Percentiles rank a stretch among this genome's conserved stretches.
These are phyloP conservation scores for Oldenlandia corymbosa DNA, from an alignment of 257 asterid genomes.

Conservation along the genomic window DNA sequence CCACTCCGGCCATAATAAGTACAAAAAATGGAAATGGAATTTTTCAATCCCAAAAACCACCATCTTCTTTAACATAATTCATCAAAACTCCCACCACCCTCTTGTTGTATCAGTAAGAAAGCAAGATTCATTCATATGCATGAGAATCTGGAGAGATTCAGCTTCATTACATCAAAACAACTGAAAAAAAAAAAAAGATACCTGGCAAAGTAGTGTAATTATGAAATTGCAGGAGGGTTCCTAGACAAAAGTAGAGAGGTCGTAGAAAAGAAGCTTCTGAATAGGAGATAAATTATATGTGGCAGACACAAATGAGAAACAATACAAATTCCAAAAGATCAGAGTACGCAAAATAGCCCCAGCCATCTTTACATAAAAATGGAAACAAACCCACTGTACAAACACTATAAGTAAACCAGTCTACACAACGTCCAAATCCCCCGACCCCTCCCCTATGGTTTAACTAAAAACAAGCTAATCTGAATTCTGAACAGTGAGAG, in stretches of 20 bases:
- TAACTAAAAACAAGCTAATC: slow-evolving; percentile 1
- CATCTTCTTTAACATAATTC: not conserved
- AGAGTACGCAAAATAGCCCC: not conserved
- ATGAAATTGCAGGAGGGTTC: not conserved
- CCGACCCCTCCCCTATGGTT: not conserved
- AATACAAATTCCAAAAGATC: not conserved
- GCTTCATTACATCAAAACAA: slow-evolving; percentile 5
- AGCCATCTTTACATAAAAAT: slow-evolving; percentile 16
- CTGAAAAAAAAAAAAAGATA: slow-evolving; percentile 1
- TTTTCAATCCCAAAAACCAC: not conserved
- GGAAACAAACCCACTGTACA: slow-evolving; percentile 13
- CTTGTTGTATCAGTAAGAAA: not conserved
- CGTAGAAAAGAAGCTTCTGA: slow-evolving; percentile 9
- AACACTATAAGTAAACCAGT: not conserved
- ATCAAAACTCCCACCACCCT: not conserved
- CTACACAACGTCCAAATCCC: too few species aligned
- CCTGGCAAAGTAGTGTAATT: not conserved
- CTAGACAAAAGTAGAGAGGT: not conserved
- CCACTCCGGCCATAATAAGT: not conserved
- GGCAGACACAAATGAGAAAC: slow-evolving; percentile 4
- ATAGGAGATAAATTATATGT: not conserved
- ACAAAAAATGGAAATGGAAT: slow-evolving; percentile 3
- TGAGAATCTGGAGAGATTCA: slow-evolving; percentile 4
- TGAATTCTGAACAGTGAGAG: not conserved
- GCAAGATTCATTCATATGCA: not conserved